phyloP scores from a whole-genome alignment of 2,329 filamentous ascomycete genomes.

The Ophiostoma perfectum region DNA sequence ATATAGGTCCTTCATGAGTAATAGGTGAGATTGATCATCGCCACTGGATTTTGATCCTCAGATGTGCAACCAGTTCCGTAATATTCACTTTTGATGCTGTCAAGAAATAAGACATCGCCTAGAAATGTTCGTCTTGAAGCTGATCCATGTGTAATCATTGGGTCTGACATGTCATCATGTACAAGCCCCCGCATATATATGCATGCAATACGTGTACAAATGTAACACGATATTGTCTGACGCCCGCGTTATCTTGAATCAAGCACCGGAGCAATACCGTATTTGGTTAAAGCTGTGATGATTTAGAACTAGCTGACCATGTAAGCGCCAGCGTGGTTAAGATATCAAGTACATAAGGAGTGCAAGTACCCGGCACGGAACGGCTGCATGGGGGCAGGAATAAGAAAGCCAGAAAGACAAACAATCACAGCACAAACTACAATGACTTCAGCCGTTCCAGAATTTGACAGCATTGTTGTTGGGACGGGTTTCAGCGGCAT shows the following conservation, averaged over 20 bases:
- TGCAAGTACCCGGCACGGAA: neutral
- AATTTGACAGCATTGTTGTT: conserved; percentile 55
- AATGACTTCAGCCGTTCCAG: neutral
- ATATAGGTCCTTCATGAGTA: no score
- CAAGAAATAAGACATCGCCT: neutral
- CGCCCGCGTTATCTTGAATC: neutral
- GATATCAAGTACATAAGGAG: neutral
- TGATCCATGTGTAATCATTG: neutral
- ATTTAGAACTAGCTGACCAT: neutral
- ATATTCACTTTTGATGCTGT: no score
- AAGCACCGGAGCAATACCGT: neutral
- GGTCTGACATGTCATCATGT: neutral
- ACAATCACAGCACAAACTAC: neutral
- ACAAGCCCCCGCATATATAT: neutral
- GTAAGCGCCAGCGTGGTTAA: neutral
- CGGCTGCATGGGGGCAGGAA: neutral
- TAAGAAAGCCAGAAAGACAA: neutral
- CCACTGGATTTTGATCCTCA: no score
- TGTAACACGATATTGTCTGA: neutral
- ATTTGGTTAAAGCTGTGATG: neutral
- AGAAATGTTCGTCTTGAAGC: neutral
- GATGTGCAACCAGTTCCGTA: no score
- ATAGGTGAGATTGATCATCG: no score
- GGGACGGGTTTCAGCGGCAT: conserved; percentile 70
- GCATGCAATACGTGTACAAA: conserved; percentile 11